A percentile compares a stretch with the other conserved stretches of the same genome.
Evolutionary conservation across 176 grass and related monocot species (phyloP).

Genomic region (Carex kokanica): DNA sequence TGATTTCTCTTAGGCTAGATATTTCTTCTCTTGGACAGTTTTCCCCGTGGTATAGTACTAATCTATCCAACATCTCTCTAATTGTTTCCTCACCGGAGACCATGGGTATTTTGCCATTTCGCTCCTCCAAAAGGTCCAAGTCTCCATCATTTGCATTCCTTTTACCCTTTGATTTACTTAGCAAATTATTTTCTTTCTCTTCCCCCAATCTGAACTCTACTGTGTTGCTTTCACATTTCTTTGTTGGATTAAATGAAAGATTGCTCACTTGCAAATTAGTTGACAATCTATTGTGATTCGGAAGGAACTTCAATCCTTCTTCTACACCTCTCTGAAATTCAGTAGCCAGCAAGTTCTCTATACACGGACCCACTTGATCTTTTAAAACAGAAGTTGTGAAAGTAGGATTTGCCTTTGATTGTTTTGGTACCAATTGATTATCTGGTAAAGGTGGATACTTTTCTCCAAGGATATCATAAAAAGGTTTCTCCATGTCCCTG

Average conservation of each 20-base stretch:
- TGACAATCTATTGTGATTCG: constrained; percentile 30
- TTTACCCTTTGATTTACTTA: not conserved
- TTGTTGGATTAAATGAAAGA: not conserved
- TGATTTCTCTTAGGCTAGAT: constrained; percentile 37
- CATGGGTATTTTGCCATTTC: constrained; percentile 39
- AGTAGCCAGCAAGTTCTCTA: not conserved
- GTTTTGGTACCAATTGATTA: not conserved
- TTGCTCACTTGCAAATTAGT: not conserved
- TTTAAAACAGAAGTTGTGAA: not conserved
- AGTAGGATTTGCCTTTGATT: not conserved
- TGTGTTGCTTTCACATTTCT: not conserved
- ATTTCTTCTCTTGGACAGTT: not conserved
- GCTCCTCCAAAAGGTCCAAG: constrained; percentile 25
- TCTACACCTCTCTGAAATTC: constrained; percentile 38
- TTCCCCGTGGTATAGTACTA: constrained; percentile 32
- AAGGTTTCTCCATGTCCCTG: constrained; percentile 33
- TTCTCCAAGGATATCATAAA: constrained; percentile 39
- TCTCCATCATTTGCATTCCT: constrained; percentile 20
- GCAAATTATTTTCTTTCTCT: not conserved
- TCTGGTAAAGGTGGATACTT: constrained; percentile 13
- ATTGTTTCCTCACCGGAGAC: constrained; percentile 24
- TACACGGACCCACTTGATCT: not conserved
- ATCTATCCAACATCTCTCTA: constrained; percentile 45
- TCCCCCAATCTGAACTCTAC: not conserved
- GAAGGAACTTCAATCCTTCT: constrained; percentile 44